Conservation (phyloP, 345 rosid genomes). For the Excoecaria agallocha region DNA sequence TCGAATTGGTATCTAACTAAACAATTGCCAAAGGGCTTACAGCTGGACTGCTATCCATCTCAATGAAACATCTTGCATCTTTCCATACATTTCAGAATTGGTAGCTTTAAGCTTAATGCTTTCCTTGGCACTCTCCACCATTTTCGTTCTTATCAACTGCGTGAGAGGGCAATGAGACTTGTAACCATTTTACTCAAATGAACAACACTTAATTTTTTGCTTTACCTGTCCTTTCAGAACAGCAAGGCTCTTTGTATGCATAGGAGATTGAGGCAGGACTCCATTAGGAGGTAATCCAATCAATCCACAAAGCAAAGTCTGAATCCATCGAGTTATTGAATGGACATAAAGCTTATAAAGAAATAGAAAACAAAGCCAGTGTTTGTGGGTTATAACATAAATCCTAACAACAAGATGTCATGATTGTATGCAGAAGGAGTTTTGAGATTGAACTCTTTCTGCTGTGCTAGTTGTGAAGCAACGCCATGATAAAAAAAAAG, state of each 20-base stretch:
- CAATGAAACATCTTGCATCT: constrained; percentile 64
- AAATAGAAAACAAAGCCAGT: too few species aligned
- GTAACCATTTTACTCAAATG: too few species aligned
- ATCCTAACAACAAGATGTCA: constrained; percentile 65
- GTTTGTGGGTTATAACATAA: constrained; percentile 49
- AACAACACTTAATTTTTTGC: too few species aligned
- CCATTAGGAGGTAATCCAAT: constrained; percentile 85
- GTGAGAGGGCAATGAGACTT: too few species aligned
- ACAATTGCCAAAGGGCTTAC: constrained; percentile 51
- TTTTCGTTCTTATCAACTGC: constrained; percentile 63
- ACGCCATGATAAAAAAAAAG: constrained; percentile 85
- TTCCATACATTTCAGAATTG: constrained; percentile 57
- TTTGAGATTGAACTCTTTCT: constrained; percentile 80
- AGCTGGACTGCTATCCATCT: constrained; percentile 49
- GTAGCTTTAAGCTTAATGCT: constrained; percentile 58
- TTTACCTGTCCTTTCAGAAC: constrained; percentile 66
- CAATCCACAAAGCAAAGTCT: constrained; percentile 85
- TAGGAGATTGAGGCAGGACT: constrained; percentile 92
- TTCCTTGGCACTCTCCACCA: constrained; percentile 72
- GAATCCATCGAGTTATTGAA: constrained; percentile 21
- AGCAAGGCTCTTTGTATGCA: constrained; percentile 90
- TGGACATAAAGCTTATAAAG: too few species aligned
- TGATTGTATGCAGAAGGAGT: constrained; percentile 79
- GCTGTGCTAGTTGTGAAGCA: too few species aligned
- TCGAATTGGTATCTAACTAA: too few species aligned